Conservation (phyloP, 805 yeast genomes). For the Lipomyces japonicus region DNA sequence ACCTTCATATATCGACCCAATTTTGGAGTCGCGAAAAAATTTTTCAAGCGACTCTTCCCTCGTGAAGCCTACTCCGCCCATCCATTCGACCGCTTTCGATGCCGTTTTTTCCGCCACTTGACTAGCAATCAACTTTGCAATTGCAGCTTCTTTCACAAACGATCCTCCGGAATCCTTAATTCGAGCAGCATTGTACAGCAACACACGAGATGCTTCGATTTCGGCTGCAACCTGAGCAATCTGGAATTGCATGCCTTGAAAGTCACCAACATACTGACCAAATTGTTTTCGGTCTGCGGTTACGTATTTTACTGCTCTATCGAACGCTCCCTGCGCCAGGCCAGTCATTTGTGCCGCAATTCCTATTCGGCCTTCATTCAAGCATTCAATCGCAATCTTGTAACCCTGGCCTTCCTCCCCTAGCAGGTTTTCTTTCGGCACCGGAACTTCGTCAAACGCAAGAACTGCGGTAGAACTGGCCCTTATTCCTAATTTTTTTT, state of each 20-base stretch:
- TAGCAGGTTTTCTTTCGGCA: constrained; percentile 43
- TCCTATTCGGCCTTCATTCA: constrained; percentile 47
- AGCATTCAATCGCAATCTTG: constrained; percentile 45
- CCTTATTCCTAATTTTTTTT: constrained; percentile 44
- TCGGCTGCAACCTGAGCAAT: constrained; percentile 45
- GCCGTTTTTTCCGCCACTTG: constrained; percentile 43
- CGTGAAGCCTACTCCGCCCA: constrained; percentile 49
- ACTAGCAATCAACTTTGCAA: constrained; percentile 45
- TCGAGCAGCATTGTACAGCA: constrained; percentile 46
- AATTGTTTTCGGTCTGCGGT: constrained; percentile 44
- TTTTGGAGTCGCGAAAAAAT: constrained; percentile 45
- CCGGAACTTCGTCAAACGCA: constrained; percentile 41
- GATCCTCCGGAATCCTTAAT: constrained; percentile 42
- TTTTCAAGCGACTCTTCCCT: constrained; percentile 44
- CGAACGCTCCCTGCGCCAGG: constrained; percentile 45
- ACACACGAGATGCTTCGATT: constrained; percentile 44
- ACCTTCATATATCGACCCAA: constrained; percentile 46
- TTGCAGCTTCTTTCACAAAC: constrained; percentile 45
- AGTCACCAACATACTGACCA: constrained; percentile 43
- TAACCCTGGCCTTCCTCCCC: constrained; percentile 46
- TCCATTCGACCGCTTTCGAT: constrained; percentile 45
- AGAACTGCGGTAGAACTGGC: constrained; percentile 45
- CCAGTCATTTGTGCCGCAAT: constrained; percentile 48
- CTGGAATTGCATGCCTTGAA: constrained; percentile 49
- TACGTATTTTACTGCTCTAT: constrained; percentile 41